These are phyloP conservation scores for Wolfiporia cocos DNA, from an alignment of 1,284 basidiomycete genomes.

Conservation along the genomic window DNA sequence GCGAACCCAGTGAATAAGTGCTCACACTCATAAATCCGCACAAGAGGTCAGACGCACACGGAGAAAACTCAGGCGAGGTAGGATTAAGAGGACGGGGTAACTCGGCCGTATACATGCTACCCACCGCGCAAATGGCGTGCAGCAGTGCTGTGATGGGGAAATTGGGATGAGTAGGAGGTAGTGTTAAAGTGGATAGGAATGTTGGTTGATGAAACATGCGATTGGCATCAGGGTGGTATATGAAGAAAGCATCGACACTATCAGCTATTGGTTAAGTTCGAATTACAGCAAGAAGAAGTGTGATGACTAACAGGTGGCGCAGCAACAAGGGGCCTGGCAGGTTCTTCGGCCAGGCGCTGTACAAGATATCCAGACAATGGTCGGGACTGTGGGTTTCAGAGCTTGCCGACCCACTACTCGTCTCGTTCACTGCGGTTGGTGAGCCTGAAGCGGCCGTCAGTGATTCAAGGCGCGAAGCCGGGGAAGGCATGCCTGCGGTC, in stretches of 20 bases:
- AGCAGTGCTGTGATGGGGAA: conserved; percentile 64
- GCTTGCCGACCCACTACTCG: background rate
- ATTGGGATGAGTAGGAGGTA: conserved; percentile 61
- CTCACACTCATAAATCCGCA: background rate
- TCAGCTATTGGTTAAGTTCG: background rate
- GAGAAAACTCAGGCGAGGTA: conserved; percentile 23
- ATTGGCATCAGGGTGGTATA: conserved; percentile 62
- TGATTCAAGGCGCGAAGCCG: background rate
- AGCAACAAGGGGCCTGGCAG: conserved; percentile 55
- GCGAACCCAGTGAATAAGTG: background rate
- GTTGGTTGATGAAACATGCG: conserved; percentile 58
- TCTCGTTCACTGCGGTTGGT: no score
- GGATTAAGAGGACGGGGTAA: conserved; percentile 48
- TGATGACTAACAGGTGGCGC: conserved; percentile 49
- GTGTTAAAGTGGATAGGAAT: conserved; percentile 58
- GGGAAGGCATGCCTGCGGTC: background rate
- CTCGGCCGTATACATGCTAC: conserved; percentile 58
- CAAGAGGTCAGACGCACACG: conserved; percentile 8
- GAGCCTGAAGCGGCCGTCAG: background rate
- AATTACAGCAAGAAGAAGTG: background rate
- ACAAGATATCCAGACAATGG: conserved; percentile 27
- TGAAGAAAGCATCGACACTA: conserved; percentile 70
- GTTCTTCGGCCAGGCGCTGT: conserved; percentile 57
- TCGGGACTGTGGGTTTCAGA: background rate
- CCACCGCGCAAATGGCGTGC: conserved; percentile 73